These are phyloP conservation scores for Daldinia childiae DNA, from an alignment of 495 filamentous ascomycete species.

Conservation along the genomic window DNA sequence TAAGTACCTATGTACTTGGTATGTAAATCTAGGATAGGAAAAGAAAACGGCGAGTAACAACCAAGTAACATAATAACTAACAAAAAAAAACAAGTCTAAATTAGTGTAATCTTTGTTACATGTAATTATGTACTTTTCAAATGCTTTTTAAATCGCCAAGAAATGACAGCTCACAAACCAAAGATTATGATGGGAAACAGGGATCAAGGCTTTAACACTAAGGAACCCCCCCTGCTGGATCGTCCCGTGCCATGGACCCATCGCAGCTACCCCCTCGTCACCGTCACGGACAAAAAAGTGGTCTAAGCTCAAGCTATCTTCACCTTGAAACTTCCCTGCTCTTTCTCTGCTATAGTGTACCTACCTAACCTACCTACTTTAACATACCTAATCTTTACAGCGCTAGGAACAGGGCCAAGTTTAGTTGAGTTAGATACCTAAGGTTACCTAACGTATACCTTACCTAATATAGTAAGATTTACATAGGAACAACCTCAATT, in stretches of 20 bases:
- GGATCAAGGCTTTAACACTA: conserved; percentile 27
- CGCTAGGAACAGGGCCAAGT: conserved; percentile 1
- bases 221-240: conserved; percentile 24
- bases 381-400: not conserved
- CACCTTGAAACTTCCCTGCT: not conserved
- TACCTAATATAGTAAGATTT: conserved; percentile 26
- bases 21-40: too few species aligned
- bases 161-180: conserved; percentile 39
- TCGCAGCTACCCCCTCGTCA: not conserved
- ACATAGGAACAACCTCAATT: conserved; percentile 6
- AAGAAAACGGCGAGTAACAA: too few species aligned
- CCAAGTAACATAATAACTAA: too few species aligned
- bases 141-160: conserved; percentile 24
- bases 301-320: conserved; percentile 29
- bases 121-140: conserved; percentile 10
- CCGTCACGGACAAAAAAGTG: conserved; percentile 17
- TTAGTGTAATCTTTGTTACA: too few species aligned
- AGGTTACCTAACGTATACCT: not conserved
- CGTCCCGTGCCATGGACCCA: conserved; percentile 35
- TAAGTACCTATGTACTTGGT: too few species aligned
- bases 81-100: too few species aligned
- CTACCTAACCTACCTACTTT: not conserved
- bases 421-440: not conserved
- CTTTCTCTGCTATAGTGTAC: not conserved
- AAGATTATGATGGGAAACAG: conserved; percentile 34